Percentiles rank a stretch among this genome's conserved stretches.
Evolutionary conservation across 768 basidiomycete species (phyloP).

Genomic region (Kwoniella sp.): DNA sequence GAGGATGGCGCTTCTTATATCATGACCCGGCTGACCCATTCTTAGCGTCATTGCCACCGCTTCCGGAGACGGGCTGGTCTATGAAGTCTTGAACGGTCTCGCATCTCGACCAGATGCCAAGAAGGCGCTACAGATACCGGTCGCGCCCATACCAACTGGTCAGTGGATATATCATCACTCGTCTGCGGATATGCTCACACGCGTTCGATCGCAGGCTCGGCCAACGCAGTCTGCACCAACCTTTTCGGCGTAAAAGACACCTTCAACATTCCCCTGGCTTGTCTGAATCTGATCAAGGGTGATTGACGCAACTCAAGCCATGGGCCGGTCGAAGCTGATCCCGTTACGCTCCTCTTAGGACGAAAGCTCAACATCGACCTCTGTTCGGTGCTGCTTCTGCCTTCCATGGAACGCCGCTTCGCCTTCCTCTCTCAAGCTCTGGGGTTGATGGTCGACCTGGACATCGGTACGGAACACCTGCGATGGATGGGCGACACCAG

Average conservation of each 20-base stretch:
- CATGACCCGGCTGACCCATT: background rate
- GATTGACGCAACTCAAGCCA: background rate
- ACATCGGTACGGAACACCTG: constrained; percentile 48
- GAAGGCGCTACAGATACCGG: constrained; percentile 43
- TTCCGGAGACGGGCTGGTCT: constrained; percentile 50
- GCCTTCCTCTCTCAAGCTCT: constrained; percentile 43
- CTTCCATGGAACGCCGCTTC: constrained; percentile 23
- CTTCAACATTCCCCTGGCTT: constrained; percentile 43
- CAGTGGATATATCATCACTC: constrained; percentile 2
- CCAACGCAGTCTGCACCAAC: constrained; percentile 45
- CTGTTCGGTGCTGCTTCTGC: constrained; percentile 41
- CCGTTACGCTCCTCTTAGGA: constrained; percentile 5
- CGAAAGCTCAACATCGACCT: constrained; percentile 42
- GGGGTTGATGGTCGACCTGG: constrained; percentile 45
- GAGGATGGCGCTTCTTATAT: constrained; percentile 4
- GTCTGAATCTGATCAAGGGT: constrained; percentile 50
- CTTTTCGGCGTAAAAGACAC: constrained; percentile 46
- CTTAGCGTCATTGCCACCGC: constrained; percentile 45
- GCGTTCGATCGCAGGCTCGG: constrained; percentile 34
- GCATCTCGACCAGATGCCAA: constrained; percentile 43
- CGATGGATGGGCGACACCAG: constrained; percentile 50
- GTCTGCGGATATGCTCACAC: too few relatives aligned
- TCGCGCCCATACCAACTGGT: constrained; percentile 50
- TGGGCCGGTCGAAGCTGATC: background rate
- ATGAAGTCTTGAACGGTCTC: constrained; percentile 50